Percentiles rank a stretch among this genome's conserved stretches.
Conservation (phyloP, 1,139 yeast genomes). For the Geotrichum klebahnii region DNA sequence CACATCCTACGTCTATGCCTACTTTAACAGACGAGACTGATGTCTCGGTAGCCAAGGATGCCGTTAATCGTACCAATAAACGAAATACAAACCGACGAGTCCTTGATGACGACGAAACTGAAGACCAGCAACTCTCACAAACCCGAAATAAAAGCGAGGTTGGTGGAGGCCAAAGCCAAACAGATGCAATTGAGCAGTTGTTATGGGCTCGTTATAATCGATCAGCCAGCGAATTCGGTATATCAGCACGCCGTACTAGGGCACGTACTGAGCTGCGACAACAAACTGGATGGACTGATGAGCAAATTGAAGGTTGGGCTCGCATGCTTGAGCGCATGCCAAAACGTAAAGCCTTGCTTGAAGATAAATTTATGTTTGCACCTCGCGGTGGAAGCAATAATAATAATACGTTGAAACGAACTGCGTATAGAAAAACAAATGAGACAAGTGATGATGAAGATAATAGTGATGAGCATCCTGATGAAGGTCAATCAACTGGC, state of each 20-base stretch:
- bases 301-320: slow-evolving; percentile 92
- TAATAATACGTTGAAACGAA: neutral
- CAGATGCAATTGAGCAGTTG: slow-evolving; percentile 46
- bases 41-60: slow-evolving; percentile 20
- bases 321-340: slow-evolving; percentile 68
- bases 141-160: neutral
- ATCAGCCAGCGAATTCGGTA: slow-evolving; percentile 51
- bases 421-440: slow-evolving; percentile 7
- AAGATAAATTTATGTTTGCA: slow-evolving; percentile 54
- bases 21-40: slow-evolving; percentile 27
- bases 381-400: slow-evolving; percentile 5
- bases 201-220: slow-evolving; percentile 52
- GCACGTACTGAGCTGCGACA: slow-evolving; percentile 51
- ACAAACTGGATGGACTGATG: slow-evolving; percentile 70
- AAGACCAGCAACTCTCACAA: neutral
- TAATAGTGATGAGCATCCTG: neutral
- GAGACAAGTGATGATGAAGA: neutral
- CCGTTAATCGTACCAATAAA: slow-evolving; percentile 17
- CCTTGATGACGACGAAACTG: neutral
- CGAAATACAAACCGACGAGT: neutral
- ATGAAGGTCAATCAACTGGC: slow-evolving; percentile 25
- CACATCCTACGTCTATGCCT: slow-evolving; percentile 36
- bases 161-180: slow-evolving; percentile 22
- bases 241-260: slow-evolving; percentile 50
- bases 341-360: slow-evolving; percentile 50